phyloP scores from a whole-genome alignment of 2,329 filamentous ascomycete genomes.

The Lecanicillium sp. region DNA sequence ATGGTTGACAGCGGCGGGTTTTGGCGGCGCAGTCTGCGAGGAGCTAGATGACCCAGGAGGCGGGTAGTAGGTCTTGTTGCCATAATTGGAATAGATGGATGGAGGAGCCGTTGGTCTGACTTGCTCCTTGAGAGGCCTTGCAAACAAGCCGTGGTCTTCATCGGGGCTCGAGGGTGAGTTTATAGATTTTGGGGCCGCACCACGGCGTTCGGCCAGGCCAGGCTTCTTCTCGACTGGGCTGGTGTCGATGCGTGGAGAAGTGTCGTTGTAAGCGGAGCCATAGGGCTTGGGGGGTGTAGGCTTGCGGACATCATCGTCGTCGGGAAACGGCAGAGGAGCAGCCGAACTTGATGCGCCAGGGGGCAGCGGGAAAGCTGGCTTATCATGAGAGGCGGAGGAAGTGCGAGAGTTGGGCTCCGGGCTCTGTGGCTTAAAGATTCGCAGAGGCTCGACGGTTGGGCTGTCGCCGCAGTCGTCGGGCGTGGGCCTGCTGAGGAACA shows the following conservation, averaged over 20 bases:
- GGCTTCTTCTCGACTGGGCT: constrained; percentile 50
- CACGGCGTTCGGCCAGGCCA: constrained; percentile 71
- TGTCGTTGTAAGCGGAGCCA: constrained; percentile 40
- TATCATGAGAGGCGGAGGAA: constrained; percentile 29
- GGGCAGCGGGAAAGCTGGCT: constrained; percentile 54
- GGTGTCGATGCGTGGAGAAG: constrained; percentile 45
- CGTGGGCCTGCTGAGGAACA: constrained; percentile 62
- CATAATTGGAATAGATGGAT: constrained; percentile 39
- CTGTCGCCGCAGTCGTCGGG: constrained; percentile 51
- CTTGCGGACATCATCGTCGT: constrained; percentile 52
- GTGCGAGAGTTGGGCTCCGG: constrained; percentile 43
- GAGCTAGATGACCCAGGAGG: constrained; percentile 37
- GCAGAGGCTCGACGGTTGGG: constrained; percentile 73
- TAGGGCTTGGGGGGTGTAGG: constrained; percentile 35
- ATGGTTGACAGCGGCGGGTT: constrained; percentile 15
- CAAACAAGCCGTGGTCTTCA: constrained; percentile 71
- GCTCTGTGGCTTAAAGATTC: constrained; percentile 73
- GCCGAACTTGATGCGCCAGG: constrained; percentile 65
- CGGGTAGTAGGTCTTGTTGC: constrained; percentile 52
- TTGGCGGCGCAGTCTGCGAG: constrained; percentile 21
- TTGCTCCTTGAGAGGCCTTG: constrained; percentile 47
- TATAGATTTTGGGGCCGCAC: constrained; percentile 72
- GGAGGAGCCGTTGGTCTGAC: constrained; percentile 30
- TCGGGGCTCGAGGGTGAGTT: constrained; percentile 75
- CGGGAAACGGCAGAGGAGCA: constrained; percentile 61